These are phyloP conservation scores for Penicillium sp. DNA, from an alignment of 2,329 filamentous ascomycete species.

Conservation along the genomic window DNA sequence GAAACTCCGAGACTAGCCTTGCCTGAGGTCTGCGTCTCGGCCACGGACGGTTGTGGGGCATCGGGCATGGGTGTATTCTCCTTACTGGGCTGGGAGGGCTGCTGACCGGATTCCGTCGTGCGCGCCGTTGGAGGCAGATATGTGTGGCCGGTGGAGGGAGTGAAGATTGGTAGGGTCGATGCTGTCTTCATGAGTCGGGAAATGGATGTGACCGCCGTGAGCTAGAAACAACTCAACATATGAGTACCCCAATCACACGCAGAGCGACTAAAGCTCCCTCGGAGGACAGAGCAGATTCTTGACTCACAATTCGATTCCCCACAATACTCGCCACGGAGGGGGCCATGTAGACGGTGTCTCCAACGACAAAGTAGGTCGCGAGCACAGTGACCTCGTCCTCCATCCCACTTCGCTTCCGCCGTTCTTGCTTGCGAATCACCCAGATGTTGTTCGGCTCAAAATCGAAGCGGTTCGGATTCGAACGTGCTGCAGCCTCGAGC, in stretches of 20 bases:
- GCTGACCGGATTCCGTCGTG: slow-evolving; percentile 27
- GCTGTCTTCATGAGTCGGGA: slow-evolving; percentile 51
- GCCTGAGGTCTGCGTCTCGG: slow-evolving; percentile 20
- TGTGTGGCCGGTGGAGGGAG: slow-evolving; percentile 54
- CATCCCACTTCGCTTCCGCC: slow-evolving; percentile 39
- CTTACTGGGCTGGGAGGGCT: slow-evolving; percentile 43
- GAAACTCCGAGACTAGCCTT: slow-evolving; percentile 24
- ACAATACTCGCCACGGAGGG: slow-evolving; percentile 56
- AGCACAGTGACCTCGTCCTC: slow-evolving; percentile 49
- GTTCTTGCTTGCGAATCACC: slow-evolving; percentile 55
- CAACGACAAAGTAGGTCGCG: slow-evolving; percentile 57
- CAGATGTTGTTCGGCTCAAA: slow-evolving; percentile 49
- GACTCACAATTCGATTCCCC: slow-evolving; percentile 47
- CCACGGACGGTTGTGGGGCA: slow-evolving; percentile 5
- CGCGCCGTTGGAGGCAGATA: slow-evolving; percentile 50
- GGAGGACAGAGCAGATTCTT: neutral
- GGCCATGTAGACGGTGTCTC: slow-evolving; percentile 56
- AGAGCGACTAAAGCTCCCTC: neutral
- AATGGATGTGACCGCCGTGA: slow-evolving; percentile 52
- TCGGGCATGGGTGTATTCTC: slow-evolving; percentile 44
- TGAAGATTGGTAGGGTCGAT: slow-evolving; percentile 51
- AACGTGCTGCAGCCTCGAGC: slow-evolving; percentile 41
- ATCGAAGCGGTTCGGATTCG: slow-evolving; percentile 33
- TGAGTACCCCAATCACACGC: slow-evolving; percentile 2
- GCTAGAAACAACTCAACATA: slow-evolving; percentile 27